Base-by-base conservation (phyloP, 805 yeast genomes). In the Maudiozyma barnettii region DNA sequence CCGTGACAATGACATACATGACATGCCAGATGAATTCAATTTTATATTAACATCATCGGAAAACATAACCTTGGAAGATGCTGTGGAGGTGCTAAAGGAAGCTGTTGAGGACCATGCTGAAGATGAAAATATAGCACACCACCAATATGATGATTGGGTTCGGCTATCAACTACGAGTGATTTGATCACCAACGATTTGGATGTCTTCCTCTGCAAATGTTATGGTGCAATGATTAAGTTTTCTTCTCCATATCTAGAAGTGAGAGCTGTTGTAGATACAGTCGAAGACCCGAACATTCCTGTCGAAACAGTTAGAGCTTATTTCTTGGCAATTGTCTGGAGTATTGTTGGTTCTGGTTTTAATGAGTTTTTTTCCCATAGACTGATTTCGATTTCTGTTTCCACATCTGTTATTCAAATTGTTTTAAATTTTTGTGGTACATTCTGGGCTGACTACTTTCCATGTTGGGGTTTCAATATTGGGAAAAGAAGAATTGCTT, bases 201-300 rank as follows among this genome's bases (percentile, higher is more conserved):
- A 58, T 45, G 53, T 52, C 20, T 59, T 61, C 51, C 56, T 54
- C 21, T 51, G 59, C 21, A 59, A 63, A 45, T 54, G 56, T 18
- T 53, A 57, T 33, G 76, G 75, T 20, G 67, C 70, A 30, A 54
- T 64, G 29, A 67, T 69, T n/a, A 52, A 59, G 64, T 74, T 57
- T 51, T 66, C 70, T 54, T 75, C 80, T 19, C 84, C 84, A 9
- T 81, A 80, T 58, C 78, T 83, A 1, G 86, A 81, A 61, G 85
- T 81, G 19, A 72, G 87, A 60, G 76, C 84, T 23, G 75, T 81
- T 20, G 76, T 78, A 39, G 75, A 77, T 20, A 71, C 77, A 30
- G 51, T 67, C 30, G 81, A 77, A 56, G 79, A 77, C 56, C 68
- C 70, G 1, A 53, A 60, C 3, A 58, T 72, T 21, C 77, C 77